Conservation (phyloP, 192 early-diverging fungal species). For the Backusella luteola region DNA sequence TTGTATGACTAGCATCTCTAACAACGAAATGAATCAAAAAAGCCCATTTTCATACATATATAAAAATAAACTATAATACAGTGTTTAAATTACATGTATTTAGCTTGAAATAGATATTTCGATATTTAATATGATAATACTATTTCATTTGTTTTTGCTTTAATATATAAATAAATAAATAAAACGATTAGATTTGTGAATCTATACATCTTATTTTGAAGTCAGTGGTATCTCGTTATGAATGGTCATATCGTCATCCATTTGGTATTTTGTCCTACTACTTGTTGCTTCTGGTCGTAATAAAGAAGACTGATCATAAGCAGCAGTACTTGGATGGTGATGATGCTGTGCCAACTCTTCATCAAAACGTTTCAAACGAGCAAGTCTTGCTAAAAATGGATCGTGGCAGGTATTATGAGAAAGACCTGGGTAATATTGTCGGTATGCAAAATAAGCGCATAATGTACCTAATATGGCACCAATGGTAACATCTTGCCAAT, state of each 20-base stretch:
- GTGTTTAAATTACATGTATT: no score
- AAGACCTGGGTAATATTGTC: slow-evolving; percentile 60
- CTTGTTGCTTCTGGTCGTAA: background rate
- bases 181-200: no score
- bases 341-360: slow-evolving; percentile 5
- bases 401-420: slow-evolving; percentile 8
- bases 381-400: slow-evolving; percentile 6
- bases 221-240: background rate
- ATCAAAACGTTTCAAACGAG: background rate
- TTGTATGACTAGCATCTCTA: no score
- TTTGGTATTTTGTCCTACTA: background rate
- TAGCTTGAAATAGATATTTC: no score
- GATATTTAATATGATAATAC: no score
- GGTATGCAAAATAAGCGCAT: slow-evolving; percentile 59
- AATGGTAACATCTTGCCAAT: slow-evolving; percentile 63
- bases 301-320: background rate
- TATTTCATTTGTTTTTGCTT: no score
- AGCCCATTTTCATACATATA: no score
- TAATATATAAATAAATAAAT: no score
- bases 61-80: no score
- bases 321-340: background rate
- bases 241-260: background rate
- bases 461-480: slow-evolving; percentile 58
- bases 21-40: no score
- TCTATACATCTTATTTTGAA: background rate